phyloP scores from a whole-genome alignment of 768 basidiomycete species.

The Suillus occidentalis region DNA sequence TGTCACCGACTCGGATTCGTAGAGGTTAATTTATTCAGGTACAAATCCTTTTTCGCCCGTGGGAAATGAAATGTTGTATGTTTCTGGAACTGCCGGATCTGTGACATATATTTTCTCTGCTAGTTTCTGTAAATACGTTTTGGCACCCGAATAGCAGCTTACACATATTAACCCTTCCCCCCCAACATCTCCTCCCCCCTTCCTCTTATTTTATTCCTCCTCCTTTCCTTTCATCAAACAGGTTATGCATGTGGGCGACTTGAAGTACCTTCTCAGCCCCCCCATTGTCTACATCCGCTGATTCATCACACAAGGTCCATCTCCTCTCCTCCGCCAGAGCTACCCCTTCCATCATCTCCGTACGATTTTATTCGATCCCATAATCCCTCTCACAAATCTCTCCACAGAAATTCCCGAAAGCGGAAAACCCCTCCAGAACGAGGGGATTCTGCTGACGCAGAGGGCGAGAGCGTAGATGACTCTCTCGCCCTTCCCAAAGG shows the following conservation, averaged over 20 bases:
- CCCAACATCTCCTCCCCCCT: not conserved
- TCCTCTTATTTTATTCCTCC: not conserved
- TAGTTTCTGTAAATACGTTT: slow-evolving; percentile 40
- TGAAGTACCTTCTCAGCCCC: slow-evolving; percentile 15
- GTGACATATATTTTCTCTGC: slow-evolving; percentile 40
- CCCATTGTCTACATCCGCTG: slow-evolving; percentile 16
- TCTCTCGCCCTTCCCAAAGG: slow-evolving; percentile 29
- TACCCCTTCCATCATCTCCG: slow-evolving; percentile 19
- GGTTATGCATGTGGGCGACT: slow-evolving; percentile 21
- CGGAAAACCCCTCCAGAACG: slow-evolving; percentile 36
- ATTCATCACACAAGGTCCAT: slow-evolving; percentile 15
- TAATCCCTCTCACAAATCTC: slow-evolving; percentile 10
- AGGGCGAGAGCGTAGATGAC: slow-evolving; percentile 12
- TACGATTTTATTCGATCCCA: slow-evolving; percentile 18
- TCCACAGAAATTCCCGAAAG: slow-evolving; percentile 37
- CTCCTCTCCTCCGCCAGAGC: slow-evolving; percentile 16
- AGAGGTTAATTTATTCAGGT: slow-evolving; percentile 27
- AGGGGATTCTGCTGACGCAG: slow-evolving; percentile 19
- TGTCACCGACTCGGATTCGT: too few species aligned
- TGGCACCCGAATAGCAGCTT: slow-evolving; percentile 35
- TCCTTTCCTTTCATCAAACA: slow-evolving; percentile 11
- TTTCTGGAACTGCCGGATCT: slow-evolving; percentile 40
- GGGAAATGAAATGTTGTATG: slow-evolving; percentile 38
- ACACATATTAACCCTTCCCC: slow-evolving; percentile 33
- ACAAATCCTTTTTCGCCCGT: slow-evolving; percentile 30